Evolutionary conservation across 768 basidiomycete species (phyloP), one percentile per base, ranked within the genome.

Genomic region (Mycena polygramma): DNA sequence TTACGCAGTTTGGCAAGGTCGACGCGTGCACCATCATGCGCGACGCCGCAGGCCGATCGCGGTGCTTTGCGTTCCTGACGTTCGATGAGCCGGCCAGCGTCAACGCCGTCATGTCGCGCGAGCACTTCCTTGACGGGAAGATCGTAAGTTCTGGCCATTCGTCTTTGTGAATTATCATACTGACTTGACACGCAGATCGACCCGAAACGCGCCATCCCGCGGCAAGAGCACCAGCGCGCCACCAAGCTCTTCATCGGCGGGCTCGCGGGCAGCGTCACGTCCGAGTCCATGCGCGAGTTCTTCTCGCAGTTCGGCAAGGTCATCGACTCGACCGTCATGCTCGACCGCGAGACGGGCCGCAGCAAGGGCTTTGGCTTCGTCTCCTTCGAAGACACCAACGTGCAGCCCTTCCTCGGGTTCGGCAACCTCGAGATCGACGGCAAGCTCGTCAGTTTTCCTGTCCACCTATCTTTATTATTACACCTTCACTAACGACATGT

Each of bases 21-120:
- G 95, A 97, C 77, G 94, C 96, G 46, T 98, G 95, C 81, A 98
- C 96, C 15, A 99, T 99, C 83, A 99, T 99, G 96, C 94, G 97
- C 75, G 98, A 99, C 80, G 92, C 92, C 17, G 92, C 92, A 51
- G 97, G 97, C 39, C 91, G 97, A 69, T 99, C 97, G 58, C 86
- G 98, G 67, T 98, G 98, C 76, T 99, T 99, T 82, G 98, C 96
- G 20, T 99, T 99, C 84, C 82, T 99, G 78, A 99, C 98, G 1
- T 99, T 99, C 79, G 93, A 94, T 67, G 94, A 97, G 54, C 91
- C 96, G 11, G 90, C 93, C 9, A 94, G 94, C 71, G 97, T 99
- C 59, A 97, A 97, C 80, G 91, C 93, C 15, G 98, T 99, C 63
- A 95, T 99, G 94, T 92, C 94, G 46, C 89, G 94, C 75, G 95